These are phyloP conservation scores for Mrakia frigida DNA, from an alignment of 768 basidiomycete species.

Conservation along the genomic window DNA sequence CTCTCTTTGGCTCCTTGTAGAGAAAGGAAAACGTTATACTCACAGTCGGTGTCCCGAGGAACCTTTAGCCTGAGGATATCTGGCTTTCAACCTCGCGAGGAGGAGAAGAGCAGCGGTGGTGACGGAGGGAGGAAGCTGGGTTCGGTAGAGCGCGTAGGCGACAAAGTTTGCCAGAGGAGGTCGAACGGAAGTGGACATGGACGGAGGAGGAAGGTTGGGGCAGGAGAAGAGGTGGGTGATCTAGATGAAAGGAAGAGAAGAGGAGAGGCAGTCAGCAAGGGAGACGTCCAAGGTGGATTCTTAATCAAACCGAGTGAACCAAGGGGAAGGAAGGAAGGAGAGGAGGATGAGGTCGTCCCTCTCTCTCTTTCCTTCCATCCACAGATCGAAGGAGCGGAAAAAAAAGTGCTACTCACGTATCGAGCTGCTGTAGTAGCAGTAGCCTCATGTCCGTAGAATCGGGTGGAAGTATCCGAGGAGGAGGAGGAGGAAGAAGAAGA, in stretches of 20 bases:
- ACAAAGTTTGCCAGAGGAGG: slow-evolving; percentile 35
- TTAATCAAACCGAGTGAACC: not conserved
- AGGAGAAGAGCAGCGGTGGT: slow-evolving; percentile 65
- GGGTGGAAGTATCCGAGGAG: slow-evolving; percentile 39
- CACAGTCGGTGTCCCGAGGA: slow-evolving; percentile 76
- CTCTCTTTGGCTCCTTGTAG: not conserved
- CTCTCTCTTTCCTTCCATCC: not conserved
- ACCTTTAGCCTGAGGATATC: slow-evolving; percentile 86
- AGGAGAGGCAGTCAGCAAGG: not conserved
- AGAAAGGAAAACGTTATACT: not conserved
- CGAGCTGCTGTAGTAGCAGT: slow-evolving; percentile 64
- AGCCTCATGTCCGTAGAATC: slow-evolving; percentile 67
- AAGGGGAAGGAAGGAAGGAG: not conserved
- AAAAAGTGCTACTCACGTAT: slow-evolving; percentile 48
- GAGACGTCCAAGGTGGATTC: not conserved
- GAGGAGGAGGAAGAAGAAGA: slow-evolving; percentile 40
- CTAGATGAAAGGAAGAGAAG: slow-evolving; percentile 23
- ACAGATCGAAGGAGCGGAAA: not conserved
- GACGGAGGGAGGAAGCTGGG: slow-evolving; percentile 64
- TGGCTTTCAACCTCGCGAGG: slow-evolving; percentile 75
- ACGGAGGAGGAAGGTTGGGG: slow-evolving; percentile 60
- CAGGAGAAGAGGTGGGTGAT: slow-evolving; percentile 81
- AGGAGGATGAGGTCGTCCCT: not conserved
- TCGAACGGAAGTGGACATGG: slow-evolving; percentile 25
- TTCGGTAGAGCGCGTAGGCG: slow-evolving; percentile 46